Conservation (phyloP, 306 rosid species). For the Rosa chinensis region DNA sequence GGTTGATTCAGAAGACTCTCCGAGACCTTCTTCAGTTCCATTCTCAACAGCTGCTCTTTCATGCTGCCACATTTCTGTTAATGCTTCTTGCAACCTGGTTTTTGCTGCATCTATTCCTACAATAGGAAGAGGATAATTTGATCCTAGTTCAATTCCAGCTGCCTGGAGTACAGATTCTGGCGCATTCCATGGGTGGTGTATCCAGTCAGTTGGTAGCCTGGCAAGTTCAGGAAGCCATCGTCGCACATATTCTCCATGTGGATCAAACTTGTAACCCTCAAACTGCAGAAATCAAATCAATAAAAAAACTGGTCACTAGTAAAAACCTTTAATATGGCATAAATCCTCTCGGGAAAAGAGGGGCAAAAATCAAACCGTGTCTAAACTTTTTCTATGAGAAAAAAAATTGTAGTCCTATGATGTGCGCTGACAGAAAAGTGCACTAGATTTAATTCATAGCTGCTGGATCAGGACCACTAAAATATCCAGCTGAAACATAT, state of each 20-base stretch:
- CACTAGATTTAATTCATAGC: not conserved
- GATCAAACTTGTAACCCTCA: constrained; percentile 84
- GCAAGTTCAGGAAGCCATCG: constrained; percentile 96
- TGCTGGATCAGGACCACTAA: not conserved
- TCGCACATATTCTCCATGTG: constrained; percentile 84
- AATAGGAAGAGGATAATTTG: constrained; percentile 88
- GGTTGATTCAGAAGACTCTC: constrained; percentile 73
- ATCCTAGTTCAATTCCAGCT: constrained; percentile 87
- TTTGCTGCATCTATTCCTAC: constrained; percentile 74
- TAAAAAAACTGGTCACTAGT: not conserved
- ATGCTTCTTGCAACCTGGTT: constrained; percentile 67
- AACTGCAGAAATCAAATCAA: constrained; percentile 47
- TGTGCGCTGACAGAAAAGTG: constrained; percentile 12
- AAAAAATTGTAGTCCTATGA: constrained; percentile 1
- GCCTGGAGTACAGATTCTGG: constrained; percentile 83
- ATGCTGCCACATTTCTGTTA: constrained; percentile 72
- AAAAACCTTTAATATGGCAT: not conserved
- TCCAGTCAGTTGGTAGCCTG: constrained; percentile 90
- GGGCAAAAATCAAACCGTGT: constrained; percentile 16
- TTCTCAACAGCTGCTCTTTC: constrained; percentile 76
- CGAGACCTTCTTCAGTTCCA: constrained; percentile 92
- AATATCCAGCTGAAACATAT: not conserved
- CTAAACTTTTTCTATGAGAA: not conserved
- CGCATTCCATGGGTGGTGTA: constrained; percentile 96
- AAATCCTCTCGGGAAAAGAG: not conserved